Conservation (phyloP, 1,284 basidiomycete genomes). For the Cutaneotrichosporon spelunceum region DNA sequence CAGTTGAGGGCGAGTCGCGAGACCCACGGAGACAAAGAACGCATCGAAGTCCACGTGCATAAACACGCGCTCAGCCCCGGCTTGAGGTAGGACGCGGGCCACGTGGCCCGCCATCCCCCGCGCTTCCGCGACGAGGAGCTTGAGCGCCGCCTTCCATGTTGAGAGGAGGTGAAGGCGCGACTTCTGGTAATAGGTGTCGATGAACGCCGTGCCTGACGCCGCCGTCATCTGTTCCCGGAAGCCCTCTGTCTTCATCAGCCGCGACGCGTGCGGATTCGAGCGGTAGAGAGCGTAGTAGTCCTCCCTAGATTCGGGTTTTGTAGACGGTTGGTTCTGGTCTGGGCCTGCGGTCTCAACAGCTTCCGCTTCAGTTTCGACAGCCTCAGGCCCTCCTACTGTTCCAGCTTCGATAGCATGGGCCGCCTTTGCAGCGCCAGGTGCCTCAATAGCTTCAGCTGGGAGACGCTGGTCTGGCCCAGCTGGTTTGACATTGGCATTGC, state of each 20-base stretch:
- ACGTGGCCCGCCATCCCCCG: slow-evolving; percentile 48
- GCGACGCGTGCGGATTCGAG: slow-evolving; percentile 65
- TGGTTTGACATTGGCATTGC: background rate
- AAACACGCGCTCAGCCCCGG: slow-evolving; percentile 60
- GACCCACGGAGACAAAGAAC: slow-evolving; percentile 91
- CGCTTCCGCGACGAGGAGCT: slow-evolving; percentile 73
- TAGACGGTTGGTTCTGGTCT: slow-evolving; percentile 51
- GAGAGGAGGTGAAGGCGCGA: slow-evolving; percentile 87
- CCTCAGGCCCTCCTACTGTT: background rate
- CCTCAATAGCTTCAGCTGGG: no score
- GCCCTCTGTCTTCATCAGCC: slow-evolving; percentile 70
- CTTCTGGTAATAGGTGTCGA: slow-evolving; percentile 85
- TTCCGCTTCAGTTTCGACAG: background rate
- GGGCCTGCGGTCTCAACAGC: slow-evolving; percentile 1
- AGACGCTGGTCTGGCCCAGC: background rate
- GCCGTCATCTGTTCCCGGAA: slow-evolving; percentile 89
- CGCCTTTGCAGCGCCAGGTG: background rate
- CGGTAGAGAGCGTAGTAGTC: slow-evolving; percentile 56
- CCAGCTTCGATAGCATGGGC: slow-evolving; percentile 23
- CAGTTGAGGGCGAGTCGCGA: slow-evolving; percentile 71
- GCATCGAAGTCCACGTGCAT: slow-evolving; percentile 97
- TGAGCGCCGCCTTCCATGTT: slow-evolving; percentile 88
- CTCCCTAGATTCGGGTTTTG: slow-evolving; percentile 32
- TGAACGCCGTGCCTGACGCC: slow-evolving; percentile 66
- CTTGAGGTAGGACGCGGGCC: slow-evolving; percentile 18